Evolutionary conservation across 768 basidiomycete species (phyloP).

Genomic region (Hemileccinum rubropunctum): DNA sequence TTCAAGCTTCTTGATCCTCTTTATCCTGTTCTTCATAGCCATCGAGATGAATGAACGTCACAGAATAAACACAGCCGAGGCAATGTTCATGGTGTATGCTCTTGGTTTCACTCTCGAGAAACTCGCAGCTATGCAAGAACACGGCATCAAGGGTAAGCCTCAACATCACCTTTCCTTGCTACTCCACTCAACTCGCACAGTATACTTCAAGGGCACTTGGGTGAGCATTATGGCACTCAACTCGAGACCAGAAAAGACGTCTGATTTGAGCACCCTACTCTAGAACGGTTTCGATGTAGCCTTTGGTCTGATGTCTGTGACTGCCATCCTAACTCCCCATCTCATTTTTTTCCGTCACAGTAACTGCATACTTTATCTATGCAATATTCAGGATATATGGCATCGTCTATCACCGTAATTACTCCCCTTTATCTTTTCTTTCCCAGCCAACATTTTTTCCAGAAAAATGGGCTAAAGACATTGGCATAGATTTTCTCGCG

Average conservation of each 20-base stretch:
- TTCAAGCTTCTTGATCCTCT: constrained; percentile 69
- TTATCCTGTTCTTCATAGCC: constrained; percentile 74
- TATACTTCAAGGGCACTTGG: constrained; percentile 86
- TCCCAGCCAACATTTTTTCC: constrained; percentile 1
- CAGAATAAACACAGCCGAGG: constrained; percentile 62
- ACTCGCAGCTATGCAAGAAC: constrained; percentile 93
- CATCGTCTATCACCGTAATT: constrained; percentile 54
- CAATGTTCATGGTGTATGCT: constrained; percentile 73
- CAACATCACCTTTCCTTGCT: neutral
- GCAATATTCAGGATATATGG: constrained; percentile 77
- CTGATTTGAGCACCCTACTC: constrained; percentile 7
- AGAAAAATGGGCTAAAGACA: constrained; percentile 65
- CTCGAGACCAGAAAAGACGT: constrained; percentile 8
- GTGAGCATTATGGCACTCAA: constrained; percentile 35
- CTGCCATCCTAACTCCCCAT: neutral
- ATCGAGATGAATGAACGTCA: constrained; percentile 70
- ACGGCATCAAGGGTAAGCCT: constrained; percentile 76
- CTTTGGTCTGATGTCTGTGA: constrained; percentile 53
- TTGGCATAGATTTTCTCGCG: constrained; percentile 82
- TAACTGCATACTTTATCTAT: constrained; percentile 78
- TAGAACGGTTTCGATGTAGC: constrained; percentile 93
- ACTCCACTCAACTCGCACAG: constrained; percentile 35
- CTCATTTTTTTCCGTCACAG: constrained; percentile 35
- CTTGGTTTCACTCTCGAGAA: constrained; percentile 90
- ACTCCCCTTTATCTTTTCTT: neutral